Evolutionary conservation across 129 eudicot genomes (phyloP).

Genomic region (Daucus carota): DH1_v3.0 NC_030389.2:42092001-42092500

Average conservation of each 20-base stretch:
- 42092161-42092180: constrained; percentile 10
- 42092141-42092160: not conserved
- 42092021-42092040: too few relatives aligned
- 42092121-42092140: constrained; percentile 1
- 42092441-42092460: not conserved
- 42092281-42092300: not conserved
- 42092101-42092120: constrained; percentile 4
- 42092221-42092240: not conserved
- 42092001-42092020: too few relatives aligned
- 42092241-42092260: not conserved
- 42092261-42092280: not conserved
- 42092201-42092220: not conserved
- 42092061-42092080: not conserved
- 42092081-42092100: not conserved
- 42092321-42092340: not conserved
- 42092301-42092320: not conserved
- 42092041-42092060: too few relatives aligned
- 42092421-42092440: constrained; percentile 5
- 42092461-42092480: not conserved
- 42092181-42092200: not conserved
- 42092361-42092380: not conserved
- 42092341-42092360: constrained; percentile 1
- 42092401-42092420: not conserved
- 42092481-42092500: not conserved
- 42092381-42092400: not conserved